A percentile compares a stretch with the other conserved stretches of the same genome.
Conservation (phyloP, 495 filamentous ascomycete species). For the Penicillium lividum region DNA sequence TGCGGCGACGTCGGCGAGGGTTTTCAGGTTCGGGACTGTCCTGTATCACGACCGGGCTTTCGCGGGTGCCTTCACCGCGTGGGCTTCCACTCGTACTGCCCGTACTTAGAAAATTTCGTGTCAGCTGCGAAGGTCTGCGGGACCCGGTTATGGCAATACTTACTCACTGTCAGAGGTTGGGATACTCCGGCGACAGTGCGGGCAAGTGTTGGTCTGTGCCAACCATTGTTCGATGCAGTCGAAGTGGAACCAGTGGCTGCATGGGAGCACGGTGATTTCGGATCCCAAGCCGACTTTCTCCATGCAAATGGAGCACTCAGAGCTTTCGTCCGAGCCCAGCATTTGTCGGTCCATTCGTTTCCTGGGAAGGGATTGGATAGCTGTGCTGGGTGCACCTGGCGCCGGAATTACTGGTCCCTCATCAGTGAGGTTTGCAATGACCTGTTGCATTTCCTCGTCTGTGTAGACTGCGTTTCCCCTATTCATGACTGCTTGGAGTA, state of each 20-base stretch:
- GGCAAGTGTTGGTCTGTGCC: constrained; percentile 85
- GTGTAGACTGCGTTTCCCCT: constrained; percentile 84
- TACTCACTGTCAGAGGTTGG: constrained; percentile 36
- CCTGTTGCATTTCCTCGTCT: constrained; percentile 86
- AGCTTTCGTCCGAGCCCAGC: constrained; percentile 62
- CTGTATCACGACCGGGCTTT: constrained; percentile 32
- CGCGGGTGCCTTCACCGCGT: constrained; percentile 31
- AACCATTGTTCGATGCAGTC: constrained; percentile 79
- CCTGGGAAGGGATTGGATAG: constrained; percentile 72
- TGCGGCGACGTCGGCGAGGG: constrained; percentile 18
- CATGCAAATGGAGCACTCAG: constrained; percentile 93
- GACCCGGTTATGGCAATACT: constrained; percentile 13
- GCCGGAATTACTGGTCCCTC: constrained; percentile 73
- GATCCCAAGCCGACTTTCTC: constrained; percentile 75
- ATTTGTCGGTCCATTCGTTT: constrained; percentile 65
- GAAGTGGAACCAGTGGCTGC: constrained; percentile 89
- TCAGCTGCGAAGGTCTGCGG: neutral
- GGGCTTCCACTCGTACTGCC: neutral
- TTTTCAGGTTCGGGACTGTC: constrained; percentile 26
- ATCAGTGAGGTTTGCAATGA: constrained; percentile 87
- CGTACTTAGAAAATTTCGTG: constrained; percentile 13
- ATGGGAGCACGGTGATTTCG: constrained; percentile 78
- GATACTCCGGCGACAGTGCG: constrained; percentile 80
- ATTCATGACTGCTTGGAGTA: no score
- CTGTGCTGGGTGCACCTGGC: constrained; percentile 73